phyloP scores from a whole-genome alignment of 2,329 filamentous ascomycete species.

The Colletotrichum trifolii region DNA sequence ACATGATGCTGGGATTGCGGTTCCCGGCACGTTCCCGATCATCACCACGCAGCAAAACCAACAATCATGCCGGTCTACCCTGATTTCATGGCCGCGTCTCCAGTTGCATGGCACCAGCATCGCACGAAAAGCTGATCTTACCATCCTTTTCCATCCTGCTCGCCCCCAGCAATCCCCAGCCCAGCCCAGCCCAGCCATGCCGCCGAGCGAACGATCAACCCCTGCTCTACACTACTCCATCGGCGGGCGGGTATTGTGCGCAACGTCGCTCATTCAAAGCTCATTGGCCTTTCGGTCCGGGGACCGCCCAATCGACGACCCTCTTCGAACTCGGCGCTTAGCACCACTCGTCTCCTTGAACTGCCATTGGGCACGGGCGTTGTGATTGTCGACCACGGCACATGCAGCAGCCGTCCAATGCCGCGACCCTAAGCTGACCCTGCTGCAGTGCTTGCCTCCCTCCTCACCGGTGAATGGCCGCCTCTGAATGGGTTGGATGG shows the following conservation, averaged over 20 bases:
- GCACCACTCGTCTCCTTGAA: slow-evolving; percentile 20
- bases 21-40: not conserved
- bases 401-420: slow-evolving; percentile 35
- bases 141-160: not conserved
- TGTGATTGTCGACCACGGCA: slow-evolving; percentile 36
- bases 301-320: slow-evolving; percentile 31
- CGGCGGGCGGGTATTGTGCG: slow-evolving; percentile 35
- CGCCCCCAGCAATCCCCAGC: slow-evolving; percentile 10
- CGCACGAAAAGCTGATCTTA: slow-evolving; percentile 26
- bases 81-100: slow-evolving; percentile 5
- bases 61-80: not conserved
- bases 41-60: not conserved
- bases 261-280: slow-evolving; percentile 19
- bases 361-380: slow-evolving; percentile 32
- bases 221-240: slow-evolving; percentile 11
- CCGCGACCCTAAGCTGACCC: slow-evolving; percentile 29
- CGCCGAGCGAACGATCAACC: slow-evolving; percentile 6
- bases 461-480: slow-evolving; percentile 21
- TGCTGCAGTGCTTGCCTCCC: slow-evolving; percentile 22
- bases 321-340: slow-evolving; percentile 36
- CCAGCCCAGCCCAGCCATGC: not conserved
- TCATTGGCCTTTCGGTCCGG: slow-evolving; percentile 25
- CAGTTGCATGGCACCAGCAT: slow-evolving; percentile 33
- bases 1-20: slow-evolving; percentile 7
- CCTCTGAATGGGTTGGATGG: not conserved